phyloP scores from a whole-genome alignment of 2,329 filamentous ascomycete genomes.

The Stachybotrys echinatus region DNA sequence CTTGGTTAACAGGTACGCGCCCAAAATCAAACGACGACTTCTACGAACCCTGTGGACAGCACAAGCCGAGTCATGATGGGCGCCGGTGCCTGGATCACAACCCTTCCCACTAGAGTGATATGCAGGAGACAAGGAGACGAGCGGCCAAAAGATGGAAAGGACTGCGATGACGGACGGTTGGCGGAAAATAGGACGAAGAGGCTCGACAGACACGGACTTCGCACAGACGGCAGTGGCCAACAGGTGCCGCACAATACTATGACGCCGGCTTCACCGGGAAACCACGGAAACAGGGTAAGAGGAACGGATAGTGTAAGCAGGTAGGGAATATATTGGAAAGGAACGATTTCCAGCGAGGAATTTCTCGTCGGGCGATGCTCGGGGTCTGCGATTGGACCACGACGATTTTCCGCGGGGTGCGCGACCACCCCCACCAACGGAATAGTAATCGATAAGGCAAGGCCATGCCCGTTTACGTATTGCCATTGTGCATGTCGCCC shows the following conservation, averaged over 20 bases:
- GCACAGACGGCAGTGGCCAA: no score
- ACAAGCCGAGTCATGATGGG: slow-evolving; percentile 68
- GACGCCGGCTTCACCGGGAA: background rate
- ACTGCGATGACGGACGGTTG: background rate
- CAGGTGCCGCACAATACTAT: background rate
- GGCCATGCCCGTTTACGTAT: background rate
- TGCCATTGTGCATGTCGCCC: no score
- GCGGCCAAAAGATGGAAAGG: background rate
- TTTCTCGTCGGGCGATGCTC: slow-evolving; percentile 15
- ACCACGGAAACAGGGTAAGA: background rate
- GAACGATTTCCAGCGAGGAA: slow-evolving; percentile 7
- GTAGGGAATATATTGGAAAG: background rate
- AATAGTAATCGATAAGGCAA: background rate
- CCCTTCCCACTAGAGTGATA: no score
- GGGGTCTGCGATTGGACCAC: slow-evolving; percentile 15
- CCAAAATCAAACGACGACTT: background rate
- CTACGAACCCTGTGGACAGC: slow-evolving; percentile 75
- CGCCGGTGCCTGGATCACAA: no score
- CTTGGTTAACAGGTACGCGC: background rate
- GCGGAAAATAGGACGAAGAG: background rate
- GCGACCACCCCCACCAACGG: background rate
- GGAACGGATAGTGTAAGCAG: background rate
- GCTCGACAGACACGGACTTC: background rate
- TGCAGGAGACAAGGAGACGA: background rate
- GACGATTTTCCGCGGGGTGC: background rate